phyloP scores from a whole-genome alignment of 441 rosid species.

The Corymbia calophylla region DNA sequence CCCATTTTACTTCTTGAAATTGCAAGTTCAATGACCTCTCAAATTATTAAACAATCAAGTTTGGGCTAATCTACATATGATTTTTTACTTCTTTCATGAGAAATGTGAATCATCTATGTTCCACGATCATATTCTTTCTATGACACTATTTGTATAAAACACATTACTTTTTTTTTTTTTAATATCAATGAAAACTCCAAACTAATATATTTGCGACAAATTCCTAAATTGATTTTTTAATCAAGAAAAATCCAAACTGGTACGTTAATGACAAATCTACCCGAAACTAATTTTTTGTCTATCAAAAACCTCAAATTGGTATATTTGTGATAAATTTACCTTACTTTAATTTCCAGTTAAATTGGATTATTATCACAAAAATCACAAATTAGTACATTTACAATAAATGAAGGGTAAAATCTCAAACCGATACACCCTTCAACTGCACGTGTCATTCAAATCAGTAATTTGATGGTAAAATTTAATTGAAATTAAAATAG shows the following conservation, averaged over 20 bases:
- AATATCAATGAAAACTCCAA: too few relatives aligned
- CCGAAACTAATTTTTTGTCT: too few relatives aligned
- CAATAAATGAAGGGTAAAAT: too few relatives aligned
- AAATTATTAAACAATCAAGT: background rate
- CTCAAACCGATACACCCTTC: accelerated
- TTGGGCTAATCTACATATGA: background rate
- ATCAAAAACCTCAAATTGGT: too few relatives aligned
- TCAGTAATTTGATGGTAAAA: accelerated
- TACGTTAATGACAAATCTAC: too few relatives aligned
- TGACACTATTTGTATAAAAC: background rate
- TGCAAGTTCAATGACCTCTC: background rate
- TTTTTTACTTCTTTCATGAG: background rate
- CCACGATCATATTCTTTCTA: background rate
- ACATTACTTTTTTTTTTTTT: background rate
- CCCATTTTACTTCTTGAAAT: background rate
- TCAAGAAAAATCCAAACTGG: too few relatives aligned
- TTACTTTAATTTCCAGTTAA: accelerated
- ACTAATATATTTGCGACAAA: too few relatives aligned
- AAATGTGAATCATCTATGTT: background rate
- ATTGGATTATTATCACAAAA: accelerated
- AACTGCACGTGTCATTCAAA: accelerated
- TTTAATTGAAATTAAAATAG: too few relatives aligned
- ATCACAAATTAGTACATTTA: too few relatives aligned
- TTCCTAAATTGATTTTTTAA: too few relatives aligned
- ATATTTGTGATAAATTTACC: accelerated